Percentiles rank a stretch among this genome's conserved stretches.
These are phyloP conservation scores for Grosmannia clavigera DNA, from an alignment of 2,329 filamentous ascomycete genomes.

Conservation along the genomic window DNA sequence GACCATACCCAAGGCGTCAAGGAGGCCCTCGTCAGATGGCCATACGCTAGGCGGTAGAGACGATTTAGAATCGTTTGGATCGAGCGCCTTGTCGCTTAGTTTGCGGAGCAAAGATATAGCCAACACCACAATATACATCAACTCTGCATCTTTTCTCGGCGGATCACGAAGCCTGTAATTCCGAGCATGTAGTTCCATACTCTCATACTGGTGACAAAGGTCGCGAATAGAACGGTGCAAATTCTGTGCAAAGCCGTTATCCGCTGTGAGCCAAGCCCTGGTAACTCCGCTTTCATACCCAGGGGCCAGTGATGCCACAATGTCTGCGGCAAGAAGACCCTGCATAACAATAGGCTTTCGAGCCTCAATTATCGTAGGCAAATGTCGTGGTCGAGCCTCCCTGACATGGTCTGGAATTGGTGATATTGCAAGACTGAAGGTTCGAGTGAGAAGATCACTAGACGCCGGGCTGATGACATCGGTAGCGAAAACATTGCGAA, in stretches of 20 bases:
- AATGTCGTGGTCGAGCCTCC: slow-evolving; percentile 40
- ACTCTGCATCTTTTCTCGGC: slow-evolving; percentile 34
- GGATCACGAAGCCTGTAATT: slow-evolving; percentile 20
- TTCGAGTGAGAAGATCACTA: slow-evolving; percentile 71
- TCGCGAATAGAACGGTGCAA: slow-evolving; percentile 64
- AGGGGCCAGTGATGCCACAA: slow-evolving; percentile 61
- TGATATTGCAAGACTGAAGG: slow-evolving; percentile 78
- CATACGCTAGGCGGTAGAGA: slow-evolving; percentile 48
- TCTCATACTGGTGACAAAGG: slow-evolving; percentile 51
- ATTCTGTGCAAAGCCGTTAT: slow-evolving; percentile 72
- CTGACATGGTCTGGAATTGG: slow-evolving; percentile 58
- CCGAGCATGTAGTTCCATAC: slow-evolving; percentile 8
- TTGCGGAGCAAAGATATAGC: slow-evolving; percentile 56
- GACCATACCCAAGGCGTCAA: slow-evolving; percentile 54
- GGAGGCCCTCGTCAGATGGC: slow-evolving; percentile 53
- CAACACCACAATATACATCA: slow-evolving; percentile 53
- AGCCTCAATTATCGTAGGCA: slow-evolving; percentile 60
- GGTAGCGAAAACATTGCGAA: slow-evolving; percentile 66
- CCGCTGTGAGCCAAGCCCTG: slow-evolving; percentile 67
- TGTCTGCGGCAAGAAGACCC: slow-evolving; percentile 79
- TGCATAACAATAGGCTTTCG: slow-evolving; percentile 88
- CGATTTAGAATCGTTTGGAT: slow-evolving; percentile 35
- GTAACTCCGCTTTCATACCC: slow-evolving; percentile 57
- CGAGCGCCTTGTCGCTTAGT: slow-evolving; percentile 54
- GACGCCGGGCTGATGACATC: slow-evolving; percentile 53